These are phyloP conservation scores for Pichia phayaonensis DNA, from an alignment of 805 yeast species.

Conservation along the genomic window DNA sequence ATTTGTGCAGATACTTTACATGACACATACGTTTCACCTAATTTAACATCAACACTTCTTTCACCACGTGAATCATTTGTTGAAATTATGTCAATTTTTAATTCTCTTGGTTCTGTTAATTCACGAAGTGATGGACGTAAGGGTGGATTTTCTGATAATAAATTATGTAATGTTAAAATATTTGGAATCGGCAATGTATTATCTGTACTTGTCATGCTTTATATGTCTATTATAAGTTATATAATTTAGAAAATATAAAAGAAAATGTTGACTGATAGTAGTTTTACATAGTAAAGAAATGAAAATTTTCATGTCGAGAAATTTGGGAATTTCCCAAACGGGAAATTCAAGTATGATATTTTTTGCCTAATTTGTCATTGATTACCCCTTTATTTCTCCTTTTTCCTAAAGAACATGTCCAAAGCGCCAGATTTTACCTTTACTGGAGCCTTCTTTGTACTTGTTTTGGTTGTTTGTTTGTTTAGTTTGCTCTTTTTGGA, in stretches of 20 bases:
- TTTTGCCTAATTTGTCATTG: neutral
- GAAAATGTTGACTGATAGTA: neutral
- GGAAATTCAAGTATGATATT: neutral
- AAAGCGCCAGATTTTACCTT: slow-evolving; percentile 54
- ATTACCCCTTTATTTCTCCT: neutral
- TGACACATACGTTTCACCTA: slow-evolving; percentile 70
- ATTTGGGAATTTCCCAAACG: neutral
- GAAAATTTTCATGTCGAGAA: neutral
- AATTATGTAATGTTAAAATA: slow-evolving; percentile 6
- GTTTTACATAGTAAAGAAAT: neutral
- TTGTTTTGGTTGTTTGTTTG: slow-evolving; percentile 8
- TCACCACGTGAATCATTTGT: slow-evolving; percentile 51
- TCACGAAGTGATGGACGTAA: slow-evolving; percentile 11
- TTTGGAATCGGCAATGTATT: slow-evolving; percentile 10
- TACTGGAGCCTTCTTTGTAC: slow-evolving; percentile 22
- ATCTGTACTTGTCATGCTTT: slow-evolving; percentile 8
- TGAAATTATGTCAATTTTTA: slow-evolving; percentile 41
- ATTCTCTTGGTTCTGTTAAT: slow-evolving; percentile 9
- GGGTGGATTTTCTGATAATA: slow-evolving; percentile 9
- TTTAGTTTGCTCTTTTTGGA: slow-evolving; percentile 16
- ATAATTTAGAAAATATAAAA: neutral
- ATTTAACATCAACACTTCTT: slow-evolving; percentile 56
- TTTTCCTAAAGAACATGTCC: slow-evolving; percentile 55
- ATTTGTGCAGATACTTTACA: slow-evolving; percentile 72
- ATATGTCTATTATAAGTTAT: neutral